Conservation (phyloP, 371 early-diverging fungal genomes). For the Apophysomyces sp. region DNA sequence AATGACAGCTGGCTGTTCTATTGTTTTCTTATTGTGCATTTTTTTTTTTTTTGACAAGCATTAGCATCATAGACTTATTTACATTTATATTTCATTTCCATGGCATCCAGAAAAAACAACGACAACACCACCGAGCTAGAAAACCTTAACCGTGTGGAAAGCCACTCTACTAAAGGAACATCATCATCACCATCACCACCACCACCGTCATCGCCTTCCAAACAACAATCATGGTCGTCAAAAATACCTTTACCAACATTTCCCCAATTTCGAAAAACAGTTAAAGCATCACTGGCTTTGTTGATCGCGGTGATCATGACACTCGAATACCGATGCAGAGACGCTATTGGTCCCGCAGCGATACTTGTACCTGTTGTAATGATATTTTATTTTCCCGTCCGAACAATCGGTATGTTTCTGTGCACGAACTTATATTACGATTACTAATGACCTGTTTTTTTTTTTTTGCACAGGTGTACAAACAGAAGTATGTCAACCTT, state of each 20-base stretch:
- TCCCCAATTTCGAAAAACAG: slow-evolving; percentile 26
- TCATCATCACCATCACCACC: neutral
- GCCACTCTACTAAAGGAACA: neutral
- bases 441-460: neutral
- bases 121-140: neutral
- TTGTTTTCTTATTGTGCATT: too few relatives aligned
- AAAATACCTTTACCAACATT: slow-evolving; percentile 17
- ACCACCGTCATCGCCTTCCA: neutral
- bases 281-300: slow-evolving; percentile 36
- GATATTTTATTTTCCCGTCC: slow-evolving; percentile 24
- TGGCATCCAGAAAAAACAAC: neutral
- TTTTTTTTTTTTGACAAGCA: neutral
- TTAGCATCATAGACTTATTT: neutral
- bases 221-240: neutral
- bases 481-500: slow-evolving; percentile 4
- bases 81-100: neutral
- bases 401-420: slow-evolving; percentile 16
- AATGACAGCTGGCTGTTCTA: neutral
- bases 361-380: slow-evolving; percentile 16
- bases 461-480: slow-evolving; percentile 2
- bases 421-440: neutral
- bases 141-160: neutral
- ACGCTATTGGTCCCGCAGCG: slow-evolving; percentile 11
- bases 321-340: slow-evolving; percentile 9
- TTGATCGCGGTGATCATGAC: slow-evolving; percentile 26